Conservation (phyloP, 495 filamentous ascomycete genomes). For the Penicillium herquei region DNA sequence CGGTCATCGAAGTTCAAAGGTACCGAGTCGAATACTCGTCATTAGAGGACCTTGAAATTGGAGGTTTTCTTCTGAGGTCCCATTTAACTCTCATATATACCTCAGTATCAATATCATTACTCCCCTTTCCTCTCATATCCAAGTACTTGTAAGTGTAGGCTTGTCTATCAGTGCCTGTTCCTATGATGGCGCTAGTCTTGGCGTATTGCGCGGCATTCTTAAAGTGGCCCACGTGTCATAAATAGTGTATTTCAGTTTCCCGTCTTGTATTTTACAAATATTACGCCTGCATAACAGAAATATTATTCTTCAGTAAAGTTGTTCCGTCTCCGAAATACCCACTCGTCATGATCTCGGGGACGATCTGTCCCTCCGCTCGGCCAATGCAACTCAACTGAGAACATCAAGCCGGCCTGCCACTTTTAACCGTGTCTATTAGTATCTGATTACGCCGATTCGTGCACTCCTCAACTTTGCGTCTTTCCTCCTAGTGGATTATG, state of each 20-base stretch:
- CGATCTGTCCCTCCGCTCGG: conserved; percentile 18
- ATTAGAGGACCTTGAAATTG: too few relatives aligned
- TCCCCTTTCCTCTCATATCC: too few relatives aligned
- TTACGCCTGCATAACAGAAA: neutral
- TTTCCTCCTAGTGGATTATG: conserved; percentile 31
- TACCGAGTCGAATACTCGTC: too few relatives aligned
- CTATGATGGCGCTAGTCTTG: neutral
- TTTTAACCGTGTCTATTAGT: conserved; percentile 3
- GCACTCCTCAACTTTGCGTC: conserved; percentile 9
- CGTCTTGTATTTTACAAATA: neutral
- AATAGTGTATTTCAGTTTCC: conserved; percentile 4
- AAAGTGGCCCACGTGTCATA: conserved; percentile 19
- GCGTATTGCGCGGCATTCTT: conserved; percentile 3
- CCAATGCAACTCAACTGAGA: conserved; percentile 18
- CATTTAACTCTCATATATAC: too few relatives aligned
- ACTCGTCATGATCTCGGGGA: neutral
- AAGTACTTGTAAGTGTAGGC: neutral
- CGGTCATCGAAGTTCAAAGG: neutral
- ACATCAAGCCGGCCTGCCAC: conserved; percentile 8
- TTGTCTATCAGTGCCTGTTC: neutral
- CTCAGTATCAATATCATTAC: too few relatives aligned
- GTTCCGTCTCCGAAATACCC: conserved; percentile 3
- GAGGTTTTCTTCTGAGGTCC: too few relatives aligned
- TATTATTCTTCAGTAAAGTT: neutral
- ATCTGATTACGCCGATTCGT: neutral